Percentiles rank a stretch among this genome's conserved stretches.
Evolutionary conservation across 1,284 basidiomycete species (phyloP).

Genomic region (Gastroboletus turbinatus): DNA sequence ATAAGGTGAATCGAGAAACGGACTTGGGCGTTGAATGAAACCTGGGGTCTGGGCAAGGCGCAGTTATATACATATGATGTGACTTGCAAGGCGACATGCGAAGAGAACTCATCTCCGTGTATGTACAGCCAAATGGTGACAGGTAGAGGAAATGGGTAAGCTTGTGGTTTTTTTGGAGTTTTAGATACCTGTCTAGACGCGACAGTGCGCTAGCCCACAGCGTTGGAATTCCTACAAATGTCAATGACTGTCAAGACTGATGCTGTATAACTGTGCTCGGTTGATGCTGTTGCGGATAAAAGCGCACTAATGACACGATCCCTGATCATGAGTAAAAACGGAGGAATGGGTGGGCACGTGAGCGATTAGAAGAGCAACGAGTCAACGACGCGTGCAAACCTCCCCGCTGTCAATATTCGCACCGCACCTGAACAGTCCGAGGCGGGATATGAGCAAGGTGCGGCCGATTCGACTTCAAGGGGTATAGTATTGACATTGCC

Average conservation of each 20-base stretch:
- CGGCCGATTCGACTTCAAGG: neutral
- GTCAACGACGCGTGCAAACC: neutral
- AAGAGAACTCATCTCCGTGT: neutral
- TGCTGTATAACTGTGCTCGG: neutral
- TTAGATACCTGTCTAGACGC: too few species aligned
- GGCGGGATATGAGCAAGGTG: constrained; percentile 38
- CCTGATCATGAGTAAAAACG: neutral
- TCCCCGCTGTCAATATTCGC: constrained; percentile 14
- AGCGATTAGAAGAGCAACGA: neutral
- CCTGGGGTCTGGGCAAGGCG: neutral
- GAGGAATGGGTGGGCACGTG: neutral
- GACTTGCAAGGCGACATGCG: neutral
- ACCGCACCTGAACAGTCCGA: constrained; percentile 41
- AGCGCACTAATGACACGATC: neutral
- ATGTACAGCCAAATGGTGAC: neutral
- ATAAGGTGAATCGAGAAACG: neutral
- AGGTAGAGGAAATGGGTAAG: neutral
- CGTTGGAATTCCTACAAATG: neutral
- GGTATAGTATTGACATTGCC: constrained; percentile 10
- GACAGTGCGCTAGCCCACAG: too few species aligned
- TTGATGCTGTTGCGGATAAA: neutral
- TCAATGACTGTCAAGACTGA: neutral
- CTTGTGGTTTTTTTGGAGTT: neutral
- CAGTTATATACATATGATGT: neutral
- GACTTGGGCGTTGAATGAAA: neutral